These are phyloP conservation scores for Plasmopara halstedii DNA, from an alignment of 352 stramenopile genomes.

Conservation along the genomic window DNA sequence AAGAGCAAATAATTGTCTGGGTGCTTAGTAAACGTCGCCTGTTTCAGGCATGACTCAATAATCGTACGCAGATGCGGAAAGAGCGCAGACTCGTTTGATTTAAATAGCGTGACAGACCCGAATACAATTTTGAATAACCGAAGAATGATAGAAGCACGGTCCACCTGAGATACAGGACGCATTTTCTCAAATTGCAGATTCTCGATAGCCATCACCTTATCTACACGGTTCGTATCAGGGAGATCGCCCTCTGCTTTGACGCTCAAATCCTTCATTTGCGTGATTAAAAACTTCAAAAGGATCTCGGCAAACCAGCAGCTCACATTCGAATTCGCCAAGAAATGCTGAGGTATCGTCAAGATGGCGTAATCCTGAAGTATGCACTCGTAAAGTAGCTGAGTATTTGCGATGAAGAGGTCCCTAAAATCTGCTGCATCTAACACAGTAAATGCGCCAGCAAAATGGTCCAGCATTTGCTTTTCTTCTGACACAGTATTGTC, in stretches of 20 bases:
- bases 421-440: slow-evolving; percentile 93
- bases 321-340: slow-evolving; percentile 91
- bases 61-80: slow-evolving; percentile 91
- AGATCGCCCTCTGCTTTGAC: slow-evolving; percentile 72
- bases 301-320: slow-evolving; percentile 93
- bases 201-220: slow-evolving; percentile 71
- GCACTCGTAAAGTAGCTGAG: slow-evolving; percentile 86
- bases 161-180: slow-evolving; percentile 54
- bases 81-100: slow-evolving; percentile 93
- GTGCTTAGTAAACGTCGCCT: slow-evolving; percentile 85
- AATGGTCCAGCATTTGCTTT: slow-evolving; percentile 96
- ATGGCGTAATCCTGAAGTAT: slow-evolving; percentile 92
- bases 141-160: slow-evolving; percentile 84
- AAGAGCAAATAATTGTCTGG: slow-evolving; percentile 94
- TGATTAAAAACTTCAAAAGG: slow-evolving; percentile 92
- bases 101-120: slow-evolving; percentile 92
- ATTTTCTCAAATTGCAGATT: slow-evolving; percentile 75
- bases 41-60: slow-evolving; percentile 88
- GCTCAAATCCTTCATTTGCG: slow-evolving; percentile 89
- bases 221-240: slow-evolving; percentile 63
- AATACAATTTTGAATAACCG: slow-evolving; percentile 95
- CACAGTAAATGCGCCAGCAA: slow-evolving; percentile 94
- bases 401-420: slow-evolving; percentile 84
- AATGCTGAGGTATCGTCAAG: slow-evolving; percentile 91
- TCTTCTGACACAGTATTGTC: slow-evolving; percentile 83